Conservation (phyloP, 2,329 filamentous ascomycete genomes). For the Colletotrichum destructivum region DNA sequence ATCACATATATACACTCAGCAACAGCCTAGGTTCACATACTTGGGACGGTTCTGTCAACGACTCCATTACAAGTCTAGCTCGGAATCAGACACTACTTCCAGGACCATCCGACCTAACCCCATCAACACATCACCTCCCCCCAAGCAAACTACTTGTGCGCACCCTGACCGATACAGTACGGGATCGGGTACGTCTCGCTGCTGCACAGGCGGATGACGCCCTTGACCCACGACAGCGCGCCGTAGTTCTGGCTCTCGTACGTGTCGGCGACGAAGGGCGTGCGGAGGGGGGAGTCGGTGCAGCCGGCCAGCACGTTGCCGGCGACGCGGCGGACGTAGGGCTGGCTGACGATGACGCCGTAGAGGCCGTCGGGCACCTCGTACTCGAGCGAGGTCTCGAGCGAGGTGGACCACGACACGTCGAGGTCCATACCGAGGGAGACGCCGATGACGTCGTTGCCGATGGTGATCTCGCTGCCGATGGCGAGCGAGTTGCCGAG, state of each 20-base stretch:
- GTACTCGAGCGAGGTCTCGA: conserved; percentile 50
- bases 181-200: conserved; percentile 53
- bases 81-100: too few species aligned
- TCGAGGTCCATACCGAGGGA: conserved; percentile 44
- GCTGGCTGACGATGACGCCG: conserved; percentile 57
- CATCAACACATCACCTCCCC: too few species aligned
- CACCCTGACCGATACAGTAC: conserved; percentile 55
- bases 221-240: conserved; percentile 56
- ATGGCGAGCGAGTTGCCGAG: conserved; percentile 51
- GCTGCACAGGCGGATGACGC: conserved; percentile 55
- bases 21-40: too few species aligned
- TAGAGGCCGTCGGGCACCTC: conserved; percentile 53
- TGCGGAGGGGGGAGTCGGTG: conserved; percentile 48
- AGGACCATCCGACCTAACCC: too few species aligned
- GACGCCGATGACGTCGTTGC: conserved; percentile 46
- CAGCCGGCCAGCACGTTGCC: conserved; percentile 53
- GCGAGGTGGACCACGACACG: conserved; percentile 47
- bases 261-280: conserved; percentile 51
- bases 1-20: too few species aligned
- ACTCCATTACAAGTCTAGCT: too few species aligned
- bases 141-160: conserved; percentile 12
- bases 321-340: conserved; percentile 49
- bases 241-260: conserved; percentile 52
- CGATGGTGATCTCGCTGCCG: conserved; percentile 43
- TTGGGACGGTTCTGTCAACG: too few species aligned